phyloP scores from a whole-genome alignment of 805 yeast genomes.

The Vanderwaltozyma tropicalis region DNA sequence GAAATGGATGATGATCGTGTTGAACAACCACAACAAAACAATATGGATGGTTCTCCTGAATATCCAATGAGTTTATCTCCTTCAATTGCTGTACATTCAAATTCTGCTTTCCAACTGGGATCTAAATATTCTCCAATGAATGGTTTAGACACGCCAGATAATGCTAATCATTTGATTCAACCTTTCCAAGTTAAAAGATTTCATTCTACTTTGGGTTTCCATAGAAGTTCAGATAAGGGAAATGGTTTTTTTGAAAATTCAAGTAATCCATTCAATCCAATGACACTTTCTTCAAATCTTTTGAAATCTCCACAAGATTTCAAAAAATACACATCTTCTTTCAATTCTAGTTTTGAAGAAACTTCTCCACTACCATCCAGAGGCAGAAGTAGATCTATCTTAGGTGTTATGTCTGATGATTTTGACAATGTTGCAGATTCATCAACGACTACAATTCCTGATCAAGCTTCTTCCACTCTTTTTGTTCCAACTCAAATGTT shows the following conservation, averaged over 20 bases:
- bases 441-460: constrained; percentile 15
- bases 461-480: constrained; percentile 22
- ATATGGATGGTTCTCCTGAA: background rate
- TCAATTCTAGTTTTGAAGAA: constrained; percentile 27
- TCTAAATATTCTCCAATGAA: background rate
- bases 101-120: background rate
- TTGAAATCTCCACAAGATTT: constrained; percentile 16
- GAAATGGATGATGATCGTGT: background rate
- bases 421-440: background rate
- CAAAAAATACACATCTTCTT: constrained; percentile 26
- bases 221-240: background rate
- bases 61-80: constrained; percentile 1
- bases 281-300: background rate
- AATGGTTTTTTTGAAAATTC: background rate
- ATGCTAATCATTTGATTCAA: background rate
- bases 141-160: background rate
- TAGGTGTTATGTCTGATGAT: background rate
- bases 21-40: background rate
- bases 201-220: constrained; percentile 1
- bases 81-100: background rate
- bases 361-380: constrained; percentile 15
- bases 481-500: constrained; percentile 1
- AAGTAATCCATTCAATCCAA: background rate
- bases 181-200: background rate
- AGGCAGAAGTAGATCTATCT: background rate